Evolutionary conservation across 2,329 filamentous ascomycete species (phyloP).

Genomic region (Aureobasidium mangrovei): DNA sequence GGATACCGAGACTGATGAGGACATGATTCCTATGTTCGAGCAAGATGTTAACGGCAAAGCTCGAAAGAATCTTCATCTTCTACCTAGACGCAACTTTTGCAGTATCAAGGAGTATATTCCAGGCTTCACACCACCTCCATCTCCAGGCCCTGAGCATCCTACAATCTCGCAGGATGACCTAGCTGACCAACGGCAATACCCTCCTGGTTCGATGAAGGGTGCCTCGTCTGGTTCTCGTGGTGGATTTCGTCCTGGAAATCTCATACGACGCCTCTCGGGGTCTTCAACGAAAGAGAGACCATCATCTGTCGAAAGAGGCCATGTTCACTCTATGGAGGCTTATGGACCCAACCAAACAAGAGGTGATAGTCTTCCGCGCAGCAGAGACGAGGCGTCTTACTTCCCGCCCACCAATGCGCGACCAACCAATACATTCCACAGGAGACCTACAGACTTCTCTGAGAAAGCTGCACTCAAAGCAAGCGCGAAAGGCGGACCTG

Average conservation of each 20-base stretch:
- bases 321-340: conserved; percentile 11
- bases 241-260: conserved; percentile 30
- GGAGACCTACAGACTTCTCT: conserved; percentile 35
- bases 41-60: conserved; percentile 82
- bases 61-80: conserved; percentile 80
- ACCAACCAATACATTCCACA: conserved; percentile 33
- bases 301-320: conserved; percentile 14
- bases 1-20: conserved; percentile 71
- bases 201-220: conserved; percentile 27
- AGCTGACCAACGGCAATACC: conserved; percentile 19
- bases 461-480: conserved; percentile 32
- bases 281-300: conserved; percentile 21
- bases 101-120: conserved; percentile 79
- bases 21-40: conserved; percentile 89
- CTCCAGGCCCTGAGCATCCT: conserved; percentile 43
- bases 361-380: background rate
- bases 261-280: conserved; percentile 35
- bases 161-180: background rate
- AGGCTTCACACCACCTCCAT: conserved; percentile 62
- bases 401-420: conserved; percentile 16
- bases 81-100: conserved; percentile 93
- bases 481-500: conserved; percentile 42
- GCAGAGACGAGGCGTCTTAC: conserved; percentile 6
- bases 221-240: conserved; percentile 25
- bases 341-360: background rate